A percentile compares a stretch with the other conserved stretches of the same genome.
phyloP scores from a whole-genome alignment of 768 basidiomycete species.

The Tulasnella sp. region DNA sequence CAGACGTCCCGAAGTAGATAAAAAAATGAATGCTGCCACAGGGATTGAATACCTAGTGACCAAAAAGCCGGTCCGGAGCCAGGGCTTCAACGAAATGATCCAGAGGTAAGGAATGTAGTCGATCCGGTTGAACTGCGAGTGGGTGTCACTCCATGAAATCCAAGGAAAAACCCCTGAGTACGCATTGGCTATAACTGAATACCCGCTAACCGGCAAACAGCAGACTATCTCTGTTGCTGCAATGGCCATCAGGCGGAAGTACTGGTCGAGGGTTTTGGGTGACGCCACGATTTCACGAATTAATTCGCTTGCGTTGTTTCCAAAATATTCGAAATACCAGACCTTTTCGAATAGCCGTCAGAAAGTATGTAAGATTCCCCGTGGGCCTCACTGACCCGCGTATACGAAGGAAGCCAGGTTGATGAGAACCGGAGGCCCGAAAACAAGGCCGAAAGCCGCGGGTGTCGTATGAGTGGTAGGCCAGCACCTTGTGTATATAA shows the following conservation, averaged over 20 bases:
- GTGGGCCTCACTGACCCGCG: constrained; percentile 32
- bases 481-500: constrained; percentile 41
- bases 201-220: constrained; percentile 14
- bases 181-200: constrained; percentile 1
- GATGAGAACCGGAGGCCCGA: constrained; percentile 35
- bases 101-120: too few species aligned
- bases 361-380: too few species aligned
- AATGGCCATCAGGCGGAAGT: constrained; percentile 25
- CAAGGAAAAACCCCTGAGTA: constrained; percentile 9
- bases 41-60: too few species aligned
- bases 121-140: constrained; percentile 11
- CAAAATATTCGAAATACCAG: constrained; percentile 9
- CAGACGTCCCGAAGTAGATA: too few species aligned
- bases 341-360: neutral
- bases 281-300: neutral
- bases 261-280: constrained; percentile 17
- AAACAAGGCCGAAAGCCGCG: constrained; percentile 35
- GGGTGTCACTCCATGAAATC: constrained; percentile 17
- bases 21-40: too few species aligned
- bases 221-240: constrained; percentile 21
- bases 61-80: too few species aligned
- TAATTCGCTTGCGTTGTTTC: neutral
- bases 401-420: constrained; percentile 32
- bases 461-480: constrained; percentile 40
- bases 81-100: too few species aligned